Conservation (phyloP, 257 asterid genomes). For the Nicotiana noctiflora region DNA sequence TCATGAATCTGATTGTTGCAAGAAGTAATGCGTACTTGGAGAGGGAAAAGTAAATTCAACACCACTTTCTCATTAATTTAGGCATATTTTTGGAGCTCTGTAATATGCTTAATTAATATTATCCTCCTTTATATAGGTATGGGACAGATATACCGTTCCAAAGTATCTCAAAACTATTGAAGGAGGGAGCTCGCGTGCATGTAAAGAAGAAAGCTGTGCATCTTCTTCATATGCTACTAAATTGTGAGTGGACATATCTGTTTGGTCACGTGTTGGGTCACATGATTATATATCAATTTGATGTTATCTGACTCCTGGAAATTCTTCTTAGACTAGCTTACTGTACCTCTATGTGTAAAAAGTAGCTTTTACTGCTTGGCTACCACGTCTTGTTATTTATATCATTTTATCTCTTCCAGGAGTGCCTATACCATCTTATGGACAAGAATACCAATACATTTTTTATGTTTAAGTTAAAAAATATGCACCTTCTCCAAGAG, state of each 20-base stretch:
- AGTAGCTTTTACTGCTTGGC: slow-evolving; percentile 3
- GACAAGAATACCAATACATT: background rate
- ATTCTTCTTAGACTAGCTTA: background rate
- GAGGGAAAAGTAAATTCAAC: slow-evolving; percentile 65
- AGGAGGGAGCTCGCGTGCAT: slow-evolving; percentile 57
- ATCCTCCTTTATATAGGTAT: slow-evolving; percentile 41
- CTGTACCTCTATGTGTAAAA: background rate
- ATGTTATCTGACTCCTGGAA: background rate
- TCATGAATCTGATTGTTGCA: slow-evolving; percentile 65
- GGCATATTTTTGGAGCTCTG: slow-evolving; percentile 2
- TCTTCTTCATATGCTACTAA: slow-evolving; percentile 69
- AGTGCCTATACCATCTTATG: background rate
- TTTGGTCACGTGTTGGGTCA: background rate
- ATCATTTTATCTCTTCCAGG: background rate
- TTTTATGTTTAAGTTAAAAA: background rate
- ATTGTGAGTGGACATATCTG: slow-evolving; percentile 48
- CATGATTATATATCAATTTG: background rate
- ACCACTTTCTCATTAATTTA: background rate
- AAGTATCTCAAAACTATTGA: slow-evolving; percentile 49
- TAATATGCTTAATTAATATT: slow-evolving; percentile 15
- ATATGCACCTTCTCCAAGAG: background rate
- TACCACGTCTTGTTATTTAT: background rate
- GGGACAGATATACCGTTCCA: slow-evolving; percentile 46
- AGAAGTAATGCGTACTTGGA: slow-evolving; percentile 72
- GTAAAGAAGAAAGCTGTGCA: slow-evolving; percentile 71